Base-by-base conservation (phyloP, 306 rosid species). In the Comarum palustre region DNA sequence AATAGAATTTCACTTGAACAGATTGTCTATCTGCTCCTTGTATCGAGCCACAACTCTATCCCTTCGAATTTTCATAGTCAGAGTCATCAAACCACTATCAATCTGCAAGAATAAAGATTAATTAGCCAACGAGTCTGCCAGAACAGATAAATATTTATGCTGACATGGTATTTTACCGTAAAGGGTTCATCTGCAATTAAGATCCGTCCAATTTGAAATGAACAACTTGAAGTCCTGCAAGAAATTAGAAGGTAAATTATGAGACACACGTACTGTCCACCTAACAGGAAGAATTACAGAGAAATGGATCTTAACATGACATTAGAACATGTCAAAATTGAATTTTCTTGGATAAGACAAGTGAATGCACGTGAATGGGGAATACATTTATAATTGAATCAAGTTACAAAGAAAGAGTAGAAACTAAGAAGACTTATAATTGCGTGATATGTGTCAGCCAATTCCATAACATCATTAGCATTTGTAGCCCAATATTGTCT, bases 121-220 rank as follows among this genome's bases (percentile, higher is more conserved):
- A 66, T 81, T 55, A 83, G 54, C 50, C 60, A 71, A 65, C 14
- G 25, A 45, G 69, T n/a, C 65, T 64, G 45, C 60, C 61, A 10
- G 48, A 50, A 31, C 36, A n/a, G 22, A 14, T 31, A 17, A 22
- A 11, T 50, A 43, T 38, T n/a, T 24, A 52, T 47, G 68, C 14
- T 60, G 70, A 59, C 14, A 62, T 13, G 59, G 63, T 22, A 69
- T 76, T 86, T 83, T 81, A 94, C 98, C 77, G 98, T 87, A 80
- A 94, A 94, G 70, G 95, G 88, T 43, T 89, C 92, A 5, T 94
- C 83, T 36, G 81, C 86, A 24, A 94, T 66, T 43, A 94, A 87
- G 82, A 94, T 80, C 42, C 96, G 96, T 75, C 96, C 97, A 60
- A 94, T 91, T 88, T 89, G 91, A 75, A 89, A 91, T 43, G 97